These are phyloP conservation scores for Mycena albidolilacea DNA, from an alignment of 768 basidiomycete species.

Conservation along the genomic window DNA sequence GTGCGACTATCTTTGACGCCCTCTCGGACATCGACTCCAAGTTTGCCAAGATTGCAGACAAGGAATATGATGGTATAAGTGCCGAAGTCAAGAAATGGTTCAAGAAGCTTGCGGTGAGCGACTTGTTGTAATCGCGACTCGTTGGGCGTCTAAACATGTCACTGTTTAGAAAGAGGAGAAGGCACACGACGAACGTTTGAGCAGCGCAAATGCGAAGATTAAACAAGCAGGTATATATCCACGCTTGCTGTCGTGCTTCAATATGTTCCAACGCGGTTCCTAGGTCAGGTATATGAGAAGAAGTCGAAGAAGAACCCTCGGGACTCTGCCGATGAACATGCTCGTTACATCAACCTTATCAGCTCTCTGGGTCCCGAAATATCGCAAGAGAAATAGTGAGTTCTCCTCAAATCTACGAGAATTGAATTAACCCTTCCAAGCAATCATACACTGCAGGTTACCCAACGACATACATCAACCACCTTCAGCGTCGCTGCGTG, in stretches of 20 bases:
- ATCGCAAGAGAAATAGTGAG: constrained; percentile 85
- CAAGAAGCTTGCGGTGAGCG: constrained; percentile 82
- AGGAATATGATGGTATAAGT: constrained; percentile 76
- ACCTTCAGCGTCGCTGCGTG: constrained; percentile 75
- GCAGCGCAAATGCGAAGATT: constrained; percentile 76
- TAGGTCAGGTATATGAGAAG: constrained; percentile 84
- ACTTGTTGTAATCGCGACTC: constrained; percentile 13
- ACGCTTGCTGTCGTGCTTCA: neutral
- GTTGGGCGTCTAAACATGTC: neutral
- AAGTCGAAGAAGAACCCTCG: constrained; percentile 81
- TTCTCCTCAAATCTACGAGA: constrained; percentile 30
- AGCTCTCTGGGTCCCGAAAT: constrained; percentile 83
- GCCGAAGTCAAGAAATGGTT: constrained; percentile 88
- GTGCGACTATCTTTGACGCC: constrained; percentile 77
- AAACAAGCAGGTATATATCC: constrained; percentile 76
- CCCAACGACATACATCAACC: constrained; percentile 70
- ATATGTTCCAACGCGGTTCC: constrained; percentile 8
- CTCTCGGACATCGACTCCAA: constrained; percentile 80
- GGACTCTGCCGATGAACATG: constrained; percentile 82
- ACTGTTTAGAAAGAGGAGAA: constrained; percentile 84
- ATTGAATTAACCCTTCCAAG: constrained; percentile 52
- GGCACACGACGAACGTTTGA: constrained; percentile 79
- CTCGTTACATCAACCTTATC: constrained; percentile 82
- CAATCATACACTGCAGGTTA: constrained; percentile 75
- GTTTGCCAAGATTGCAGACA: constrained; percentile 82